Percentiles rank a stretch among this genome's conserved stretches.
Evolutionary conservation across 208 protist genomes (phyloP).

Genomic region (Crithidia mellificae): DNA sequence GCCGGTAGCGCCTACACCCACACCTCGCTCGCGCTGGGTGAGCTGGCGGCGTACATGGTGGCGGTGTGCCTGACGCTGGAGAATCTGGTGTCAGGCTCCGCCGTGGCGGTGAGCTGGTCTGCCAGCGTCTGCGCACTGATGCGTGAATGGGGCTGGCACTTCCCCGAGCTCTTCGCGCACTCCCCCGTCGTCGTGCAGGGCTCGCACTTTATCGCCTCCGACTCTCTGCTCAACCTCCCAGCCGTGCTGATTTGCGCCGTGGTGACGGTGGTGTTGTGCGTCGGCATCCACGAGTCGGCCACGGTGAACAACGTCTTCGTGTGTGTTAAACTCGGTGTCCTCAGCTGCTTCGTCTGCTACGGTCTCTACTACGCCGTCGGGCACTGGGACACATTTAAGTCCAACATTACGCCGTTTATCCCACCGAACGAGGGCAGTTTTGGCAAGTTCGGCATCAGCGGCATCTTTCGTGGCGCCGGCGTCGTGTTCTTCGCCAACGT

Average conservation of each 20-base stretch:
- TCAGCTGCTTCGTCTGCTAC: slow-evolving; percentile 26
- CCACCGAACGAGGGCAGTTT: slow-evolving; percentile 15
- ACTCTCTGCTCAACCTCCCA: slow-evolving; percentile 13
- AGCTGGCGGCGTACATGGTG: slow-evolving; percentile 28
- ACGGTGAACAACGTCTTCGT: slow-evolving; percentile 26
- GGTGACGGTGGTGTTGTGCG: slow-evolving; percentile 17
- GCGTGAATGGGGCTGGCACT: slow-evolving; percentile 22
- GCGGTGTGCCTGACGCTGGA: slow-evolving; percentile 23
- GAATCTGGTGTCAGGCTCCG: slow-evolving; percentile 21
- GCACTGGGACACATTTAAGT: slow-evolving; percentile 20
- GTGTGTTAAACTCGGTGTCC: slow-evolving; percentile 18
- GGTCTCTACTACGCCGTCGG: slow-evolving; percentile 19
- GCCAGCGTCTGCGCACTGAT: slow-evolving; percentile 24
- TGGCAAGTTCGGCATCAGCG: slow-evolving; percentile 21
- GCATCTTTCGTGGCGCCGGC: slow-evolving; percentile 24
- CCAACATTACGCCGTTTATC: slow-evolving; percentile 21
- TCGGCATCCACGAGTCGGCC: slow-evolving; percentile 24
- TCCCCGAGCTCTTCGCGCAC: slow-evolving; percentile 9
- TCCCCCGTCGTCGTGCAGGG: slow-evolving; percentile 4
- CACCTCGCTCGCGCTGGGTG: slow-evolving; percentile 10
- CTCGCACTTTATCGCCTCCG: slow-evolving; percentile 13
- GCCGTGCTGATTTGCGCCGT: slow-evolving; percentile 21
- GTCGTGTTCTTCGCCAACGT: slow-evolving; percentile 32
- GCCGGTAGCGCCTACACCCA: slow-evolving; percentile 24
- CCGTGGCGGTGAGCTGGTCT: slow-evolving; percentile 27